These are phyloP conservation scores for Globisporangium rhizosaccharum DNA, from an alignment of 352 stramenopile species.

Conservation along the genomic window DNA sequence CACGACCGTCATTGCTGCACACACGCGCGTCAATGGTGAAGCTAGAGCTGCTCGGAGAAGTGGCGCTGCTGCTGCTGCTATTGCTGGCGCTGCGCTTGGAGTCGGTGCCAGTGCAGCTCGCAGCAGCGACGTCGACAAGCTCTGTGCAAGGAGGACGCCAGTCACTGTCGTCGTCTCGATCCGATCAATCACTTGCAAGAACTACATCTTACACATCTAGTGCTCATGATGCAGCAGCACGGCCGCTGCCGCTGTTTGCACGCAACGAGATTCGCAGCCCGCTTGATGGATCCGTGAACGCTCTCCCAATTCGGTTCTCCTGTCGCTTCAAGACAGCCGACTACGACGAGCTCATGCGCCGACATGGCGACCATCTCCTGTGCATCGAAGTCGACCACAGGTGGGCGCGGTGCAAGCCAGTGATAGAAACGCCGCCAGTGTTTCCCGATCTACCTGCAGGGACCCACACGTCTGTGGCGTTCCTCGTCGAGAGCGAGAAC, in stretches of 20 bases:
- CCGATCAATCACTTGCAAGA: no score
- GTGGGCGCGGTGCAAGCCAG: background rate
- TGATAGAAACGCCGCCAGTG: background rate
- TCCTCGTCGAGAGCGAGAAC: background rate
- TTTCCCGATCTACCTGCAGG: conserved; percentile 1
- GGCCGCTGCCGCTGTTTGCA: background rate
- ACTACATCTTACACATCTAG: background rate
- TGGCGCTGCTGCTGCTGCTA: background rate
- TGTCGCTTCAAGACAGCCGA: background rate
- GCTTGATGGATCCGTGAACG: conserved; percentile 6
- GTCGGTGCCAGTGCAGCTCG: background rate
- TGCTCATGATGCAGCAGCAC: background rate
- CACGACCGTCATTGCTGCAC: background rate
- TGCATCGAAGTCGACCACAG: conserved; percentile 8
- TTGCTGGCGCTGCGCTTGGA: background rate
- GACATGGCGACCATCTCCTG: background rate
- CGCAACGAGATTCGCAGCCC: conserved; percentile 2
- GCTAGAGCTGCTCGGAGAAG: background rate
- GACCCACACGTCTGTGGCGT: conserved; percentile 5
- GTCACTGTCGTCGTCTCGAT: background rate
- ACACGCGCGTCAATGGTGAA: conserved; percentile 1
- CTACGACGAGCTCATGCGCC: background rate
- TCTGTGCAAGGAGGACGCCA: no score
- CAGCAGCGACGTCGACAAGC: background rate
- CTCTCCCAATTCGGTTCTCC: background rate